Conservation (phyloP, 192 early-diverging fungal species). For the Phlyctochytrium planicorne region DNA sequence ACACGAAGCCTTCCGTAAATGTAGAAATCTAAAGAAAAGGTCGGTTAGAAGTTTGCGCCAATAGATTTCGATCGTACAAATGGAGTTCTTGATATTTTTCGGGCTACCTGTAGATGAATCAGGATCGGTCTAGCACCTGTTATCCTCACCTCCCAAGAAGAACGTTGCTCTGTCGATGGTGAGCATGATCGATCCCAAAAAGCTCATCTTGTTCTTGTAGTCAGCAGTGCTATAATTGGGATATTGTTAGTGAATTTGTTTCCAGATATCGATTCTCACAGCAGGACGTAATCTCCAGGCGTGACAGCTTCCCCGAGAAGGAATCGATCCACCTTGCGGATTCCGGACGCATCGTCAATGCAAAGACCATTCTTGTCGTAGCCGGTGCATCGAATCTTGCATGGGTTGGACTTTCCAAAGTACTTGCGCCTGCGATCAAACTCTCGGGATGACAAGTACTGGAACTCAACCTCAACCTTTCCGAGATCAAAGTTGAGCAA, state of each 20-base stretch:
- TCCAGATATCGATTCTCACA: background rate
- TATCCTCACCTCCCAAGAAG: too few species aligned
- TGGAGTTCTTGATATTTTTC: background rate
- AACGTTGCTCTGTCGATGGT: background rate
- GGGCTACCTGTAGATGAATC: background rate
- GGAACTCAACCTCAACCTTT: background rate
- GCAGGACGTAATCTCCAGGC: background rate
- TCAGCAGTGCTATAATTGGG: background rate
- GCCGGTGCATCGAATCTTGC: background rate
- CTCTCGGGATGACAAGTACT: background rate
- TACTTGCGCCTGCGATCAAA: background rate
- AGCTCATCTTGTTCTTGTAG: background rate
- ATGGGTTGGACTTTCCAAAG: background rate
- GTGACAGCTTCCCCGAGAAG: background rate
- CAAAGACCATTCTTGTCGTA: background rate
- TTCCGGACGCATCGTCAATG: too few species aligned
- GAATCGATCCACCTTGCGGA: background rate
- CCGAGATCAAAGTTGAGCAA: background rate
- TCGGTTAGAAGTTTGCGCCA: background rate
- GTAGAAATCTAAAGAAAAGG: background rate
- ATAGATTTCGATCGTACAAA: background rate
- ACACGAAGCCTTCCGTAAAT: background rate
- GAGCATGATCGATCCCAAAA: background rate
- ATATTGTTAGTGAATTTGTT: background rate
- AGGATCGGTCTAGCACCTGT: too few species aligned